phyloP scores from a whole-genome alignment of 1,284 basidiomycete genomes.

The Apiotrichum akiyoshidainum region DNA sequence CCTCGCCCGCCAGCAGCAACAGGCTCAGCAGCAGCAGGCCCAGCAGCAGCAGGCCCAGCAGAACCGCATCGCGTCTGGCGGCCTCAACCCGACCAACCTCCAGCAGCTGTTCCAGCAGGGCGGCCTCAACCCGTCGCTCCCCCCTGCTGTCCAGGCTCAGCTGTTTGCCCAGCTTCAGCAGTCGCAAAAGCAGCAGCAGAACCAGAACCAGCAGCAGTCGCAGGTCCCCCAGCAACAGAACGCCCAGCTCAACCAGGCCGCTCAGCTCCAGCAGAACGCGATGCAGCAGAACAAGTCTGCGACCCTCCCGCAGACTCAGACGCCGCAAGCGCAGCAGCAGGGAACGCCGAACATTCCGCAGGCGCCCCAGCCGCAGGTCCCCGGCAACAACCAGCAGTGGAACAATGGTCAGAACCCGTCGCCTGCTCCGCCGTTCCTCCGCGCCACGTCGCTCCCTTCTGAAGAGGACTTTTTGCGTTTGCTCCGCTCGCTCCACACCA shows the following conservation, averaged over 20 bases:
- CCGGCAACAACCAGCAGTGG: slow-evolving; percentile 3
- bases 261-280: slow-evolving; percentile 5
- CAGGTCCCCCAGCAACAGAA: slow-evolving; percentile 8
- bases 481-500: slow-evolving; percentile 13
- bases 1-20: neutral
- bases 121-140: slow-evolving; percentile 4
- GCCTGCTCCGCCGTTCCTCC: slow-evolving; percentile 2
- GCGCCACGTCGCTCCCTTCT: slow-evolving; percentile 6
- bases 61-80: slow-evolving; percentile 2
- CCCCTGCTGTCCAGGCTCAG: slow-evolving; percentile 17
- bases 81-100: slow-evolving; percentile 9
- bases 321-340: slow-evolving; percentile 12
- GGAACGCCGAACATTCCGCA: slow-evolving; percentile 10
- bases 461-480: slow-evolving; percentile 16
- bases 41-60: slow-evolving; percentile 10
- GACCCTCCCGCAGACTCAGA: neutral
- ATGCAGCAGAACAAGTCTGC: slow-evolving; percentile 3
- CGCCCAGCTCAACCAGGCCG: slow-evolving; percentile 3
- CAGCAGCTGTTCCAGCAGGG: slow-evolving; percentile 16
- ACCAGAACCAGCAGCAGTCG: slow-evolving; percentile 3
- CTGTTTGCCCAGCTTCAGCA: slow-evolving; percentile 11
- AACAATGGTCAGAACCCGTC: neutral
- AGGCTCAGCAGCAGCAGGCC: slow-evolving; percentile 5
- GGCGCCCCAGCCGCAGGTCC: neutral
- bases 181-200: slow-evolving; percentile 7